These are phyloP conservation scores for Cordyceps sp. DNA, from an alignment of 2,329 filamentous ascomycete genomes.

Conservation along the genomic window DNA sequence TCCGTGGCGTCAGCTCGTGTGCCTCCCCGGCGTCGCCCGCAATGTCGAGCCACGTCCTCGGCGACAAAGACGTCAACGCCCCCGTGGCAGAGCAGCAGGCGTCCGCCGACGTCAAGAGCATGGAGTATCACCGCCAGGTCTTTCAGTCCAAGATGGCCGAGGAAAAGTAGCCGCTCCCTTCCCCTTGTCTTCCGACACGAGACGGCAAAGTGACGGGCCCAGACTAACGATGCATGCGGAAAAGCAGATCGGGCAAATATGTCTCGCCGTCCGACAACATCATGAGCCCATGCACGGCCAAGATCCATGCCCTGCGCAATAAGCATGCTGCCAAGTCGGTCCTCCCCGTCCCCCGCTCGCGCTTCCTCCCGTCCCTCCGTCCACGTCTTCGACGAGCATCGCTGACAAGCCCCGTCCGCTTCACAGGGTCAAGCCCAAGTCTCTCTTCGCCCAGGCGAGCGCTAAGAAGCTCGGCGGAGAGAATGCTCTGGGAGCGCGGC, in stretches of 20 bases:
- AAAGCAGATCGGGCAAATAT: constrained; percentile 24
- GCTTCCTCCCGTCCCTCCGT: not conserved
- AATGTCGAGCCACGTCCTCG: constrained; percentile 39
- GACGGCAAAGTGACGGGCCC: not conserved
- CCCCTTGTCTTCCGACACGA: not conserved
- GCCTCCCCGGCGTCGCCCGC: too few relatives aligned
- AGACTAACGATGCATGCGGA: not conserved
- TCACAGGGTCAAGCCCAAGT: constrained; percentile 46
- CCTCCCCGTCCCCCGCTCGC: not conserved
- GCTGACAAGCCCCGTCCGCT: not conserved
- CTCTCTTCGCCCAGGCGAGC: constrained; percentile 49
- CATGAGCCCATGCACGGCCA: constrained; percentile 73
- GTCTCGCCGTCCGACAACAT: constrained; percentile 78
- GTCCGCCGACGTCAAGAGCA: constrained; percentile 37
- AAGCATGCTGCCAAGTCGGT: constrained; percentile 66
- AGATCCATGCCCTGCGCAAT: constrained; percentile 64
- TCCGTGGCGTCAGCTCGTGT: too few relatives aligned
- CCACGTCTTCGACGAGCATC: not conserved
- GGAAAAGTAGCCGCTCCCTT: constrained; percentile 36
- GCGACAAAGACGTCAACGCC: constrained; percentile 49
- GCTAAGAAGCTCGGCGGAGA: constrained; percentile 42
- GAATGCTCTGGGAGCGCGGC: constrained; percentile 20
- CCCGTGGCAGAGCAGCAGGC: constrained; percentile 17
- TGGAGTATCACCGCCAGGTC: constrained; percentile 66
- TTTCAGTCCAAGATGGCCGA: constrained; percentile 56